These are phyloP conservation scores for Sphenostylis stenocarpa DNA, from an alignment of 306 rosid genomes.

Conservation along the genomic window DNA sequence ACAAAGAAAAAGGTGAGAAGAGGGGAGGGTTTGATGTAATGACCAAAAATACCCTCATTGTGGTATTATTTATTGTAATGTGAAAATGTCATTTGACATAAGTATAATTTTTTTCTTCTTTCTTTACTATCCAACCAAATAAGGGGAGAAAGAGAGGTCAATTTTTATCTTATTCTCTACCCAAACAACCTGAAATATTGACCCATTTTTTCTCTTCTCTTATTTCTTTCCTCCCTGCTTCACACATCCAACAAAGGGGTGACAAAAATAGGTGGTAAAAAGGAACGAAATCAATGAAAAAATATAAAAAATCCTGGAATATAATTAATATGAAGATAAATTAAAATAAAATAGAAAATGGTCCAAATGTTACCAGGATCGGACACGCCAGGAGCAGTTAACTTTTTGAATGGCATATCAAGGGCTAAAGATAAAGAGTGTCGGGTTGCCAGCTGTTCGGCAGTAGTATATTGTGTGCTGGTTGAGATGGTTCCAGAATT, in stretches of 20 bases:
- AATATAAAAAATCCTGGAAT: conserved; percentile 3
- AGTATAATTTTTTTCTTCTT: not conserved
- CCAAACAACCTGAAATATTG: not conserved
- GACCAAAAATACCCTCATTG: not conserved
- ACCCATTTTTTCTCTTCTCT: not conserved
- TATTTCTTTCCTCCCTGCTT: not conserved
- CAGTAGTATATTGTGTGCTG: conserved; percentile 61
- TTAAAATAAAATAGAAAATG: not conserved
- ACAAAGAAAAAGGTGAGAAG: not conserved
- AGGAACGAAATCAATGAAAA: not conserved
- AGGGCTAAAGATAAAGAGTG: conserved; percentile 80
- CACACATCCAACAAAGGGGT: not conserved
- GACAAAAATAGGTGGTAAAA: not conserved
- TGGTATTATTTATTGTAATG: not conserved
- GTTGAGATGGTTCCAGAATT: conserved; percentile 44
- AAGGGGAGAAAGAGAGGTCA: not conserved
- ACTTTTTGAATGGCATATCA: conserved; percentile 61
- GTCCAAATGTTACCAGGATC: conserved; percentile 50
- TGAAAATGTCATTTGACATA: not conserved
- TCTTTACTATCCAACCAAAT: not conserved
- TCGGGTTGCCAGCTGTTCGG: conserved; percentile 79
- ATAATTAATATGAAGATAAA: conserved; percentile 13
- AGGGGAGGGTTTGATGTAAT: not conserved
- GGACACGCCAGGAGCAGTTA: conserved; percentile 49
- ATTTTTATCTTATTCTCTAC: not conserved